A percentile compares a stretch with the other conserved stretches of the same genome.
Evolutionary conservation across 2,329 filamentous ascomycete genomes (phyloP).

Genomic region (Leptographium wingfieldii): DNA sequence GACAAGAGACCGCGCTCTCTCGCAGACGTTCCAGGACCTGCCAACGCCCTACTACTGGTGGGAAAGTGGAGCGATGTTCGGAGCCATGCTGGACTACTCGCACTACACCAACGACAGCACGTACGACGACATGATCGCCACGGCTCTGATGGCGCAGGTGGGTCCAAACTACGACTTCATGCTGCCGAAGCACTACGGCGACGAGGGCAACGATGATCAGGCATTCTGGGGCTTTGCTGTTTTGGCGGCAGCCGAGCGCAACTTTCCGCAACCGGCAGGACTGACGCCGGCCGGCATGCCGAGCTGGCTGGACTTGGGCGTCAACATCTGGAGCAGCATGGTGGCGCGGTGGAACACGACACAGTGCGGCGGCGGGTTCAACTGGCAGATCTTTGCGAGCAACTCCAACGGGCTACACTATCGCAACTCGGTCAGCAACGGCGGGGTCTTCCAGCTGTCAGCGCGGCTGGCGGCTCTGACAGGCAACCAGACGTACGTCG

Average conservation of each 20-base stretch:
- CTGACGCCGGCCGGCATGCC: constrained; percentile 51
- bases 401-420: constrained; percentile 67
- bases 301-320: constrained; percentile 52
- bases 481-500: constrained; percentile 49
- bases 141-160: constrained; percentile 45
- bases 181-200: constrained; percentile 38
- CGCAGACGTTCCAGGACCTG: constrained; percentile 45
- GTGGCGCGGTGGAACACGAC: constrained; percentile 55
- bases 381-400: constrained; percentile 69
- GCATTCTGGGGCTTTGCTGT: constrained; percentile 60
- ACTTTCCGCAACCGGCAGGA: constrained; percentile 48
- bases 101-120: constrained; percentile 49
- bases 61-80: constrained; percentile 53
- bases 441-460: constrained; percentile 70
- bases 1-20: neutral
- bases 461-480: constrained; percentile 62
- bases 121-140: constrained; percentile 47
- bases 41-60: constrained; percentile 58
- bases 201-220: constrained; percentile 64
- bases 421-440: constrained; percentile 74
- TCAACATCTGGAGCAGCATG: constrained; percentile 63
- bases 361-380: constrained; percentile 57
- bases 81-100: constrained; percentile 58
- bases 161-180: constrained; percentile 49
- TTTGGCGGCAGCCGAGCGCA: constrained; percentile 55